These are phyloP conservation scores for Aspergillus heteromorphus DNA, from an alignment of 495 filamentous ascomycete species.

Conservation along the genomic window DNA sequence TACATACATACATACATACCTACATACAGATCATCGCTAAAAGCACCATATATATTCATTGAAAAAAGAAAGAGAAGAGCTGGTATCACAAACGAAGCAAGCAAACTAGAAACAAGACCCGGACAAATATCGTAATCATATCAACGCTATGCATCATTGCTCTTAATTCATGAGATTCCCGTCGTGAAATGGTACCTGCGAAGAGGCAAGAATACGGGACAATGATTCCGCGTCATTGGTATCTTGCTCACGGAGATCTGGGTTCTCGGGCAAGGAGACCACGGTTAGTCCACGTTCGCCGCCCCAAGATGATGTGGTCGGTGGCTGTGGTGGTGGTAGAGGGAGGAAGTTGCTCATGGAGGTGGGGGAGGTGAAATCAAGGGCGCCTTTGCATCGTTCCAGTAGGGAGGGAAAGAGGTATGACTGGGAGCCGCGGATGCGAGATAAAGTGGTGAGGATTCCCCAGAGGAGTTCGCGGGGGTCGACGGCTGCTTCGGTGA, in stretches of 20 bases:
- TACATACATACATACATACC: not conserved
- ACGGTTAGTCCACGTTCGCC: not conserved
- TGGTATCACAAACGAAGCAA: not conserved
- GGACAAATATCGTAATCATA: not conserved
- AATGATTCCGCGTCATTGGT: constrained; percentile 7
- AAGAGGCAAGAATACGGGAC: not conserved
- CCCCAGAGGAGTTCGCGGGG: constrained; percentile 40
- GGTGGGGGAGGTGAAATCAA: constrained; percentile 29
- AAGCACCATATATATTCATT: not conserved
- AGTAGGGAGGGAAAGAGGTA: constrained; percentile 36
- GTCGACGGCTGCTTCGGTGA: constrained; percentile 29
- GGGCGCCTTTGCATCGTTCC: constrained; percentile 30
- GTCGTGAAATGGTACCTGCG: not conserved
- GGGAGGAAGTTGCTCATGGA: constrained; percentile 32
- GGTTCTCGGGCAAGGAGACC: not conserved
- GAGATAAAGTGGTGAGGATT: constrained; percentile 36
- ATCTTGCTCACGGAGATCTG: not conserved
- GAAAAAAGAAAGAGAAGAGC: not conserved
- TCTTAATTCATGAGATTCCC: not conserved
- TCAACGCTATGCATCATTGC: not conserved
- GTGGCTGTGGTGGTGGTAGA: constrained; percentile 7
- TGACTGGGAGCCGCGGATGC: constrained; percentile 41
- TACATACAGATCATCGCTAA: not conserved
- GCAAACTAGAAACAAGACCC: not conserved
- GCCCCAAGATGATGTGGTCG: not conserved